Conservation (phyloP, 2,329 filamentous ascomycete genomes). For the Pseudofabraea citricarpa region DNA sequence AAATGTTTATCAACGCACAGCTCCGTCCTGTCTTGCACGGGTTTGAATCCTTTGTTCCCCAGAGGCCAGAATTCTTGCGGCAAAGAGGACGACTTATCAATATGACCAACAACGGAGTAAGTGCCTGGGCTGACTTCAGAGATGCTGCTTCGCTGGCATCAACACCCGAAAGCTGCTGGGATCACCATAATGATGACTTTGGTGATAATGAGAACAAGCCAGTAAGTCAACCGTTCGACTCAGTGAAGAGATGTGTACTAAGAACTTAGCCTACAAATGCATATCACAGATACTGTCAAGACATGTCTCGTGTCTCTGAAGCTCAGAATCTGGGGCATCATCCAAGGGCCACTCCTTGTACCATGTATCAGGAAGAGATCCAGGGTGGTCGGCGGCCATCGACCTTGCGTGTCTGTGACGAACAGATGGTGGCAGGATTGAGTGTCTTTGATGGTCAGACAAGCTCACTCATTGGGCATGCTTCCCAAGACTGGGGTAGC, state of each 20-base stretch:
- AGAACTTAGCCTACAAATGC: conserved; percentile 9
- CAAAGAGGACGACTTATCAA: conserved; percentile 17
- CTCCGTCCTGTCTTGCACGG: conserved; percentile 22
- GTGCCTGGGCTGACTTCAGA: conserved; percentile 21
- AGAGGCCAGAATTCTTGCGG: conserved; percentile 17
- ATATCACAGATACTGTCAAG: conserved; percentile 17
- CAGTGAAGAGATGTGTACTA: not conserved
- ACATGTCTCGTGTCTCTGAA: conserved; percentile 4
- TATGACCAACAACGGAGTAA: conserved; percentile 25
- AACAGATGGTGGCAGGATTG: conserved; percentile 11
- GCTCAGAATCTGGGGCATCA: conserved; percentile 4
- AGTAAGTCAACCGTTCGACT: conserved; percentile 7
- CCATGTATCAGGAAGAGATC: conserved; percentile 10
- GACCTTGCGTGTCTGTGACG: not conserved
- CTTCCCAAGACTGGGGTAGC: conserved; percentile 17
- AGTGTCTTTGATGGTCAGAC: conserved; percentile 5
- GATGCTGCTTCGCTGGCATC: conserved; percentile 11
- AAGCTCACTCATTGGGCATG: conserved; percentile 16
- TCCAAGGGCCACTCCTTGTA: conserved; percentile 7
- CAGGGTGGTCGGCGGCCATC: conserved; percentile 5
- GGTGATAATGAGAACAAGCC: conserved; percentile 15
- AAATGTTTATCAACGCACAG: conserved; percentile 26
- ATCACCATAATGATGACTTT: conserved; percentile 18
- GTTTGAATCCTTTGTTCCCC: conserved; percentile 23
- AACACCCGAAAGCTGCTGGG: conserved; percentile 16